phyloP scores from a whole-genome alignment of 2,329 filamentous ascomycete species.

The Geosmithia morbida region DNA sequence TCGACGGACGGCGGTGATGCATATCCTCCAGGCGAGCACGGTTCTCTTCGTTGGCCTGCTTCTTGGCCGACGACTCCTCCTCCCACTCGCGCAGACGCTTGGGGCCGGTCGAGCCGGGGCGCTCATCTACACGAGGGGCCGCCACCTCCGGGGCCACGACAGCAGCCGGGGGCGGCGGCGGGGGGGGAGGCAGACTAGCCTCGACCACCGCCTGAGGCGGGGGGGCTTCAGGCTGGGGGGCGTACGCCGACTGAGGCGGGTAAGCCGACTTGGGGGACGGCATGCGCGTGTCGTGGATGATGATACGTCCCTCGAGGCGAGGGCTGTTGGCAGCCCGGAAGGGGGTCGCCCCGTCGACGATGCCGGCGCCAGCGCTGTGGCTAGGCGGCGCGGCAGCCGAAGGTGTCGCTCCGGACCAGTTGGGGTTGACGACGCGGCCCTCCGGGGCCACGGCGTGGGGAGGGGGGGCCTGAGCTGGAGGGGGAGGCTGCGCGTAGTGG shows the following conservation, averaged over 20 bases:
- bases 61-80: conserved; percentile 65
- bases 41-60: conserved; percentile 77
- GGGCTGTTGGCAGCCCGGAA: conserved; percentile 64
- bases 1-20: conserved; percentile 63
- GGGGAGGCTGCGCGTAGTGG: conserved; percentile 33
- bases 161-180: conserved; percentile 37
- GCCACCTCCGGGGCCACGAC: conserved; percentile 53
- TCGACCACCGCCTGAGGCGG: conserved; percentile 40
- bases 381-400: conserved; percentile 21
- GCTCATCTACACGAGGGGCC: conserved; percentile 42
- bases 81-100: conserved; percentile 94
- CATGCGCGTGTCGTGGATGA: conserved; percentile 72
- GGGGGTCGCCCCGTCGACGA: conserved; percentile 40
- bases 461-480: conserved; percentile 24
- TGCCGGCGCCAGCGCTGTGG: conserved; percentile 16
- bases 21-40: conserved; percentile 77
- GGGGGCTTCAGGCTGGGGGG: conserved; percentile 52
- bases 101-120: conserved; percentile 64
- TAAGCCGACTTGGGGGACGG: conserved; percentile 86
- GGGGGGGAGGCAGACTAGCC: conserved; percentile 32
- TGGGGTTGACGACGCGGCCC: conserved; percentile 45
- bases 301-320: conserved; percentile 66
- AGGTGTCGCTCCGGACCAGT: conserved; percentile 40
- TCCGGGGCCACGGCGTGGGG: conserved; percentile 32
- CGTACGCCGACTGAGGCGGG: conserved; percentile 54